Conservation (phyloP, 495 filamentous ascomycete species). For the Collariella sp. region DNA sequence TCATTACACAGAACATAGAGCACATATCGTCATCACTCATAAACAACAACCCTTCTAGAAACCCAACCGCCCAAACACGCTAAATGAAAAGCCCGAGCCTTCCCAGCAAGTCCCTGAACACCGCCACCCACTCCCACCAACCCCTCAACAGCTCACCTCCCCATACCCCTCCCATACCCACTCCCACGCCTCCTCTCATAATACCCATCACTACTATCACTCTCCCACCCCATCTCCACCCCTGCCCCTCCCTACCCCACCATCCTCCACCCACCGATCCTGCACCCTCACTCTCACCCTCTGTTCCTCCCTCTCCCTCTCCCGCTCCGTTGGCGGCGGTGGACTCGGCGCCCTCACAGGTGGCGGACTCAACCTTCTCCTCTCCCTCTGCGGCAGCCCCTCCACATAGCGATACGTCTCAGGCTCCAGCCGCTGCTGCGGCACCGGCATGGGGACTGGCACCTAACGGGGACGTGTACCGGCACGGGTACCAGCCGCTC, state of each 20-base stretch:
- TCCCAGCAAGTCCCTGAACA: not conserved
- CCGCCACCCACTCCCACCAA: not conserved
- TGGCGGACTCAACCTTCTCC: not conserved
- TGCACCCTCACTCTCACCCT: constrained; percentile 10
- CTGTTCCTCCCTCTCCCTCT: constrained; percentile 3
- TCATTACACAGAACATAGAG: too few species aligned
- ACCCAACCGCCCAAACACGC: too few species aligned
- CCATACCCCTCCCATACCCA: not conserved
- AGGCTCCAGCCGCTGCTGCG: constrained; percentile 25
- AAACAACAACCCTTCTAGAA: too few species aligned
- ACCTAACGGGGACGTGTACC: constrained; percentile 29
- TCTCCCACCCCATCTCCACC: not conserved
- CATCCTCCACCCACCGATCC: constrained; percentile 6
- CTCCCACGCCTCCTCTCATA: not conserved
- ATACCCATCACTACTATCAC: not conserved
- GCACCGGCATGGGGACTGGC: constrained; percentile 20
- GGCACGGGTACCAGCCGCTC: constrained; percentile 35
- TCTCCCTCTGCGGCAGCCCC: constrained; percentile 19
- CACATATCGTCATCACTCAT: too few species aligned
- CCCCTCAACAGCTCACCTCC: not conserved
- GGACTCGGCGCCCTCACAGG: not conserved
- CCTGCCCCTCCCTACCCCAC: not conserved
- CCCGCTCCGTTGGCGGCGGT: not conserved
- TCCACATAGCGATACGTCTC: constrained; percentile 44
- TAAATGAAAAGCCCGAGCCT: not conserved